Evolutionary conservation across 2,329 filamentous ascomycete species (phyloP).

Genomic region (Mollisia scopiformis): DNA sequence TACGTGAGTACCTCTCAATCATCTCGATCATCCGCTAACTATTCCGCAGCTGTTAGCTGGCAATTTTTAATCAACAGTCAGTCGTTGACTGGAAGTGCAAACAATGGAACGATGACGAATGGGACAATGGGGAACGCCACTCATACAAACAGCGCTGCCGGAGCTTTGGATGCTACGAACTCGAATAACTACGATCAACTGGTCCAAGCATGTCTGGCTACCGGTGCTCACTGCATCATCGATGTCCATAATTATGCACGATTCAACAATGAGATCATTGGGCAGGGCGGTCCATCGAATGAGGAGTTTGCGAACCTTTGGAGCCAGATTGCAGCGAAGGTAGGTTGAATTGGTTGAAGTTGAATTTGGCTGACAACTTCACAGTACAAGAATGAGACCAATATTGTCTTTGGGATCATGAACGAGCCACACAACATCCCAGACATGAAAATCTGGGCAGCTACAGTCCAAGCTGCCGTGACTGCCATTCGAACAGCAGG

Average conservation of each 20-base stretch:
- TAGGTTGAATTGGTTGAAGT: background rate
- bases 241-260: conserved; percentile 62
- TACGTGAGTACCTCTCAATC: conserved; percentile 39
- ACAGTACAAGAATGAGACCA: conserved; percentile 56
- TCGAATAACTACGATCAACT: conserved; percentile 56
- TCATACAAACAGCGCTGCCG: conserved; percentile 40
- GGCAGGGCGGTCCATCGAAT: conserved; percentile 66
- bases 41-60: conserved; percentile 51
- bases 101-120: conserved; percentile 4
- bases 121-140: background rate
- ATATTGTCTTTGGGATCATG: conserved; percentile 69
- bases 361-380: background rate
- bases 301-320: conserved; percentile 61
- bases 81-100: background rate
- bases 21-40: background rate
- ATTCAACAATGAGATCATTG: conserved; percentile 65
- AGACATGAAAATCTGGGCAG: conserved; percentile 59
- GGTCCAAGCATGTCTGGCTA: conserved; percentile 57
- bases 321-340: conserved; percentile 55
- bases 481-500: conserved; percentile 66
- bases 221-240: conserved; percentile 61
- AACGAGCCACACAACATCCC: conserved; percentile 62
- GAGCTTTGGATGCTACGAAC: conserved; percentile 50
- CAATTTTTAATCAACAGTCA: conserved; percentile 59
- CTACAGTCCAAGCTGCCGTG: conserved; percentile 63